These are phyloP conservation scores for Fusarium udum DNA, from an alignment of 2,329 filamentous ascomycete genomes.

Conservation along the genomic window DNA sequence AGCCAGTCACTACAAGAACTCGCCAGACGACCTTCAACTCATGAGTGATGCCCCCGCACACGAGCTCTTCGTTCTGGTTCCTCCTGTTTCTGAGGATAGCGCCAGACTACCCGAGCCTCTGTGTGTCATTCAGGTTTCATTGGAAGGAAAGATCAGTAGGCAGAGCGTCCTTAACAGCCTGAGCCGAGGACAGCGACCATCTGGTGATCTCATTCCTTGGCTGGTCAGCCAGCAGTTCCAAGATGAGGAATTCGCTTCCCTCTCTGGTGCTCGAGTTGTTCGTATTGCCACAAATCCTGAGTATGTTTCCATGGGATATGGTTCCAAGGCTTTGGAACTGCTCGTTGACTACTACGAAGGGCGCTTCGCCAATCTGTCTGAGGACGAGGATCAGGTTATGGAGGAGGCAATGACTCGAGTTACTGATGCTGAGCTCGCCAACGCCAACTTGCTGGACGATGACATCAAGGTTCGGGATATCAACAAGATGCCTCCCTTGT, in stretches of 20 bases:
- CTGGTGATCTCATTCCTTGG: conserved; percentile 96
- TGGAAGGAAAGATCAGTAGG: conserved; percentile 94
- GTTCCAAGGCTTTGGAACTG: conserved; percentile 85
- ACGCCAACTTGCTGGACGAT: conserved; percentile 81
- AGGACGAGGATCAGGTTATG: conserved; percentile 65
- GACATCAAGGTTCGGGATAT: conserved; percentile 92
- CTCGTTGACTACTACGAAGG: conserved; percentile 94
- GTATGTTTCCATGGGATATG: conserved; percentile 92
- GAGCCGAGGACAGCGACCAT: conserved; percentile 86
- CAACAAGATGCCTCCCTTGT: conserved; percentile 90
- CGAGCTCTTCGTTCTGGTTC: conserved; percentile 92
- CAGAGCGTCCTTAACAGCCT: conserved; percentile 92
- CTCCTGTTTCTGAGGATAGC: conserved; percentile 80
- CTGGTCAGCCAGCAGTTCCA: conserved; percentile 98
- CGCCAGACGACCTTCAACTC: conserved; percentile 95
- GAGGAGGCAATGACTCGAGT: conserved; percentile 78
- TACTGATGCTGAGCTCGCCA: conserved; percentile 82
- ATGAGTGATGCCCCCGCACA: conserved; percentile 98
- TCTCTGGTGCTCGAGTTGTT: conserved; percentile 92
- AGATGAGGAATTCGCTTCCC: conserved; percentile 92
- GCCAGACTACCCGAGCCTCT: conserved; percentile 89
- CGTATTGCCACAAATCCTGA: conserved; percentile 97
- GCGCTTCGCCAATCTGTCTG: conserved; percentile 85
- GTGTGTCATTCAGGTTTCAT: conserved; percentile 91
- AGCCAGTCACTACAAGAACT: conserved; percentile 97